Percentiles rank a stretch among this genome's conserved stretches.
phyloP scores from a whole-genome alignment of 257 asterid genomes.

The Solanum okadae region DNA sequence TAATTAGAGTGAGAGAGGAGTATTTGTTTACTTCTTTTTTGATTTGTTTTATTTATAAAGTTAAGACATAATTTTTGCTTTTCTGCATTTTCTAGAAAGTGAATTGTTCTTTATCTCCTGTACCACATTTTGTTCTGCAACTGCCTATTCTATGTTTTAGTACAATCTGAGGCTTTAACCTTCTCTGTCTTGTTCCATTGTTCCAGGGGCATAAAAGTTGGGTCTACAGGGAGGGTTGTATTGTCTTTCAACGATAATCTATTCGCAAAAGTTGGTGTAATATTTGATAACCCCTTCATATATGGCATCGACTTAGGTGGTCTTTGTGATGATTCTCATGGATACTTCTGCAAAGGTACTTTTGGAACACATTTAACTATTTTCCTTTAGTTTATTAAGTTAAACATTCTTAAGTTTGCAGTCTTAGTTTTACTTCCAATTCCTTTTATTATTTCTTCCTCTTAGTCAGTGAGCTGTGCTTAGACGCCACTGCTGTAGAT shows the following conservation, averaged over 20 bases:
- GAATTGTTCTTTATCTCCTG: not conserved
- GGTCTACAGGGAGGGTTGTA: slow-evolving; percentile 71
- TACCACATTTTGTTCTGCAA: not conserved
- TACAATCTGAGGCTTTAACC: not conserved
- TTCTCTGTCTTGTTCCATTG: slow-evolving; percentile 21
- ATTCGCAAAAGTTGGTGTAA: slow-evolving; percentile 71
- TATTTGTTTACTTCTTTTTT: not conserved
- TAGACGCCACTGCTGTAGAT: slow-evolving; percentile 51
- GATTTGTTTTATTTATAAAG: not conserved
- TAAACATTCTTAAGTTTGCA: not conserved
- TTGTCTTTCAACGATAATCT: slow-evolving; percentile 72
- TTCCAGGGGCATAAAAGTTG: slow-evolving; percentile 69
- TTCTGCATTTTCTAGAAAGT: not conserved
- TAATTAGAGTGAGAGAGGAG: not conserved
- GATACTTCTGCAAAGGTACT: slow-evolving; percentile 89
- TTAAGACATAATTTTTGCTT: not conserved
- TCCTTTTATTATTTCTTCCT: slow-evolving; percentile 3
- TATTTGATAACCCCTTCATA: slow-evolving; percentile 63
- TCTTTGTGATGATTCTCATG: slow-evolving; percentile 63
- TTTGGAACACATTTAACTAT: not conserved
- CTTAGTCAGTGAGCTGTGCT: slow-evolving; percentile 58
- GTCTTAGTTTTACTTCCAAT: not conserved
- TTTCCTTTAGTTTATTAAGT: not conserved
- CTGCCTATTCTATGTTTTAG: not conserved
- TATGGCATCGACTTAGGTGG: slow-evolving; percentile 90